Evolutionary conservation across 2,329 filamentous ascomycete species (phyloP).

Genomic region (Penicillium sp.): DNA sequence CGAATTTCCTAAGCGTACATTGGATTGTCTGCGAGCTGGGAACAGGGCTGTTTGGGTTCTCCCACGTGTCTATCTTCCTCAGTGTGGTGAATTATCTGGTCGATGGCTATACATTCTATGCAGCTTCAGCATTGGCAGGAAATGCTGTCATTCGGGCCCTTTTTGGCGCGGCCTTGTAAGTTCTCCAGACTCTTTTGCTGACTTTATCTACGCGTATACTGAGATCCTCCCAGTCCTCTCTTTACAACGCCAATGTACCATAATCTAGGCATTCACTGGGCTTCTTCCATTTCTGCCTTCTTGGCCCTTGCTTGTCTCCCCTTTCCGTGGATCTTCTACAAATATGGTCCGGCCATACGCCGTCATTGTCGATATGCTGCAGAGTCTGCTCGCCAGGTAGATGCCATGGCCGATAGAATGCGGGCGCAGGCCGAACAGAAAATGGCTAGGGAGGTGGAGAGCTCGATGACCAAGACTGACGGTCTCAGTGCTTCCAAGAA

Average conservation of each 20-base stretch:
- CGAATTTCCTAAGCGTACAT: conserved; percentile 13
- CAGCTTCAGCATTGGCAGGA: conserved; percentile 13
- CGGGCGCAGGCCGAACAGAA: too few relatives aligned
- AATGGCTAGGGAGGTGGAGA: too few relatives aligned
- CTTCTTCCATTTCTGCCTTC: conserved; percentile 31
- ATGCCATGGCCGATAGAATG: too few relatives aligned
- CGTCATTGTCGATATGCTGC: conserved; percentile 4
- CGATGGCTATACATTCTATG: conserved; percentile 16
- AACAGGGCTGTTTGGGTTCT: conserved; percentile 16
- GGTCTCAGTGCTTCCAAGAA: too few relatives aligned
- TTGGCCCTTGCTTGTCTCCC: conserved; percentile 29
- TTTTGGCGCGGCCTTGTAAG: conserved; percentile 38
- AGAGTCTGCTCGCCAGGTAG: conserved; percentile 4
- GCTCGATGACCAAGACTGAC: too few relatives aligned
- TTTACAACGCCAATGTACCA: conserved; percentile 40
- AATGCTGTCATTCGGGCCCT: conserved; percentile 30
- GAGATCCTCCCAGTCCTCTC: too few relatives aligned
- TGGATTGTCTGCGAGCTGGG: conserved; percentile 14
- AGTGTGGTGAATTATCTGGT: conserved; percentile 16
- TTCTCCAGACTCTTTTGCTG: neutral
- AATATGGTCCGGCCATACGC: conserved; percentile 4
- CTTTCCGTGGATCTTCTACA: conserved; percentile 29
- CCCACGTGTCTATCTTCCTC: conserved; percentile 16
- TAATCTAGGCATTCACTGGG: conserved; percentile 42
- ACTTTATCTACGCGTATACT: too few relatives aligned